Base-by-base conservation (phyloP, 2,329 filamentous ascomycete genomes). In the Ceratocystis diversiconidia region DNA sequence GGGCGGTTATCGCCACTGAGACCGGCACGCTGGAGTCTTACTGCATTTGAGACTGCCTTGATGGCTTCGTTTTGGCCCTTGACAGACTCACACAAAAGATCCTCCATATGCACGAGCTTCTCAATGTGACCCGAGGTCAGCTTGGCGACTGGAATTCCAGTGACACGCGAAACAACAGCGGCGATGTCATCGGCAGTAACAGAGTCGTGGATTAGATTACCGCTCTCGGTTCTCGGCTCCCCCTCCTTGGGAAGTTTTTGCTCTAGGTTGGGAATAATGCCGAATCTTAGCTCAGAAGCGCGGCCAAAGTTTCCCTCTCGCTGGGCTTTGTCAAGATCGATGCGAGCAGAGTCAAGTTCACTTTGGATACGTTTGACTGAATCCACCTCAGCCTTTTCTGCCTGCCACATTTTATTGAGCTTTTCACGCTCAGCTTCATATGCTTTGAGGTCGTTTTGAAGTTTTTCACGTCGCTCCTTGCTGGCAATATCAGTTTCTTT, bases 161-260 rank as follows among this genome's bases (percentile, higher is more conserved):
- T 97, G 32, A 90, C 87, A 64, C 90, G 84, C 1, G 91, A 94
- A 3, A 97, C 94, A 1, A 99, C 92, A 50, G 84, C 85, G 65
- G 90, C 92, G 71, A 99, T 97, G 71, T 99, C 94, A 71, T 97
- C 92, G 1, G 91, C 83, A 0, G 89, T 95, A n/a, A 99, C 94
- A 0, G 90, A 88, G 73, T 99, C 94, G 73, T 97, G 92, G 32
- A 97, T 85, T 15, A 97, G 79, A 1, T 82, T 82, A 61, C 71
- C 70, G 70, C 74, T 72, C 64, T 68, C 67, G 68, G 73, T 72
- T 66, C 72, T 69, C 17, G 72, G 71, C 73, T 84, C 76, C 12
- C 84, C 84, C 64, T 96, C 92, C 71, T 87, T 83, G 1, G 90
- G 90, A 4, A 97, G 77, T 72, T 89, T 89, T 69, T 82, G 78